Conservation (phyloP, 768 basidiomycete genomes). For the Amyloporia xantha region DNA sequence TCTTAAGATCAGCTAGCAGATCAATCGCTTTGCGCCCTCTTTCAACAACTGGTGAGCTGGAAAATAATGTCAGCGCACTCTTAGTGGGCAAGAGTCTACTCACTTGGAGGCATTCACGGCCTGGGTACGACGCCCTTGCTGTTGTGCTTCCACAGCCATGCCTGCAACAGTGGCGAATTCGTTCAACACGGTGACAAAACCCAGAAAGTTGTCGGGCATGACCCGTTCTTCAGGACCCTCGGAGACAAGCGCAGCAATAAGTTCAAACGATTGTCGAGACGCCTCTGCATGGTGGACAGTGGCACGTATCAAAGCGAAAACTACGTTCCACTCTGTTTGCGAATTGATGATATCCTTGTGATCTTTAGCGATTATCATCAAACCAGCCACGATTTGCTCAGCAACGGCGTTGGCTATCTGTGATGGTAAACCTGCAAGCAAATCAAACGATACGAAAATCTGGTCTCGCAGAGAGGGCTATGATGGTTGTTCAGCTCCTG, state of each 20-base stretch:
- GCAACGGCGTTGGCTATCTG: constrained; percentile 76
- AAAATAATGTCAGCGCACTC: no score
- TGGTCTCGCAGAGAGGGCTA: constrained; percentile 86
- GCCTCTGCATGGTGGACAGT: constrained; percentile 86
- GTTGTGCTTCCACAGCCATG: constrained; percentile 50
- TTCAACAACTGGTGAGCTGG: constrained; percentile 68
- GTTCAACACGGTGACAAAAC: constrained; percentile 74
- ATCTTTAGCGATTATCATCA: constrained; percentile 72
- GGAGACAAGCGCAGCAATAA: constrained; percentile 58
- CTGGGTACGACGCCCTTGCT: constrained; percentile 29
- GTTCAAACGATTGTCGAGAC: constrained; percentile 74
- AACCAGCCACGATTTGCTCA: constrained; percentile 85
- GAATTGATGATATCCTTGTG: constrained; percentile 76
- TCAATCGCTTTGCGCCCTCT: constrained; percentile 83
- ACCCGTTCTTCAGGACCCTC: constrained; percentile 58
- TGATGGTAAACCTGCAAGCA: constrained; percentile 74
- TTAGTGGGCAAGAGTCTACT: no score
- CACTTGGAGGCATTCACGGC: constrained; percentile 21
- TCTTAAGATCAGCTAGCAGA: constrained; percentile 66
- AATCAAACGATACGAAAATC: constrained; percentile 88
- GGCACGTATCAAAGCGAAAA: constrained; percentile 81
- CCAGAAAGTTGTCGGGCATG: constrained; percentile 72
- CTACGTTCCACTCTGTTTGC: constrained; percentile 92
- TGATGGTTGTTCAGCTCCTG: neutral
- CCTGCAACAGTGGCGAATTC: constrained; percentile 81